A percentile compares a stretch with the other conserved stretches of the same genome.
phyloP scores from a whole-genome alignment of 2,329 filamentous ascomycete species.

The Venturia asperata region DNA sequence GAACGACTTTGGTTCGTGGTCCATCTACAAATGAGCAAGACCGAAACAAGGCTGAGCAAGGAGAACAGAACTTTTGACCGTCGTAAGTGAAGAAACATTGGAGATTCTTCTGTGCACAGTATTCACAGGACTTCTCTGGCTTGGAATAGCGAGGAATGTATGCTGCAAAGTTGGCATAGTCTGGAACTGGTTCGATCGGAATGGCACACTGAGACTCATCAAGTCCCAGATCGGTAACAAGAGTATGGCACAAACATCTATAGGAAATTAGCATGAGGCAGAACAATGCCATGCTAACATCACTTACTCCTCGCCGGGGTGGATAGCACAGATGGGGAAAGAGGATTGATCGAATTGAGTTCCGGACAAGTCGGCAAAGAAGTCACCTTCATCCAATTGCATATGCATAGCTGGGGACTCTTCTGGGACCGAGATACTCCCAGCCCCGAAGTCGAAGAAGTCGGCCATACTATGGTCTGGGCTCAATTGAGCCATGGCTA shows the following conservation, averaged over 20 bases:
- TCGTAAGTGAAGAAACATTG: slow-evolving; percentile 41
- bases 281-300: neutral
- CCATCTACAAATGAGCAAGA: slow-evolving; percentile 40
- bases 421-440: slow-evolving; percentile 10
- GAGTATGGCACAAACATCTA: slow-evolving; percentile 17
- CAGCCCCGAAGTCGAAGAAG: slow-evolving; percentile 20
- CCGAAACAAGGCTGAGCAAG: slow-evolving; percentile 43
- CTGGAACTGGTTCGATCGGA: slow-evolving; percentile 24
- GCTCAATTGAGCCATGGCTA: slow-evolving; percentile 7
- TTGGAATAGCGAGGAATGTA: slow-evolving; percentile 43
- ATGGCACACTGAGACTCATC: slow-evolving; percentile 52
- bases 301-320: slow-evolving; percentile 18
- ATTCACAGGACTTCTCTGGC: slow-evolving; percentile 40
- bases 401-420: neutral
- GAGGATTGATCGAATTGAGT: slow-evolving; percentile 6
- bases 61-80: slow-evolving; percentile 38
- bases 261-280: neutral
- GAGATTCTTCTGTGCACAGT: slow-evolving; percentile 41
- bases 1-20: slow-evolving; percentile 30
- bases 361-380: slow-evolving; percentile 11
- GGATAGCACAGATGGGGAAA: slow-evolving; percentile 6
- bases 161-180: slow-evolving; percentile 38
- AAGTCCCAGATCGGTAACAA: slow-evolving; percentile 56
- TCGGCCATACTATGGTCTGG: slow-evolving; percentile 18
- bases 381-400: slow-evolving; percentile 14